Base-by-base conservation (phyloP, 257 asterid genomes). In the Agastache rugosa region DNA sequence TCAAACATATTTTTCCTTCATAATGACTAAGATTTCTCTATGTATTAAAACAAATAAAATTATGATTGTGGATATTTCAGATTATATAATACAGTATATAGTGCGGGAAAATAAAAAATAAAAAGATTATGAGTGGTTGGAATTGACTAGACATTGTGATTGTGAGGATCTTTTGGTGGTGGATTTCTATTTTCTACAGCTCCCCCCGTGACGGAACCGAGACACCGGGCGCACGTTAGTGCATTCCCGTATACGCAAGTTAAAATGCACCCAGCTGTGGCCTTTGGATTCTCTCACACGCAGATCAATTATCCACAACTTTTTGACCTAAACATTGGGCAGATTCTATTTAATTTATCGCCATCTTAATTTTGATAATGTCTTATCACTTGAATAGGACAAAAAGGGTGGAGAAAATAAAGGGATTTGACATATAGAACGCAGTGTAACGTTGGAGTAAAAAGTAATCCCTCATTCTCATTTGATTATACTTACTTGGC, bases 221-320 rank as follows among this genome's bases (percentile, higher is more conserved):
- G 37, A n/a, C 23, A 1, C 31, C 0, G 4, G 14, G 76, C 76
- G 76, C 59, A 58, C 31, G 22, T 27, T 72, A 59, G 76, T 34
- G 19, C 10, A 42, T 44, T 19, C 59, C 12, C 15, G 8, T 50
- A n/a, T 5, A 0, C 19, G 34, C 48, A 3, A 3, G 2, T 7
- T 11, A 67, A 56, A 42, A 48, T 67, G 69, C 79, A 20, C 63
- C 74, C 23, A 19, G 6, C 44, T 2, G 35, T 6, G 11, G 37
- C 62, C 63, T 29, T 75, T 59, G 70, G 79, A 75, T 75, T 68
- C 75, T 55, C 41, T 29, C 69, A 47, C 55, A 58, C 67, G 69
- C 55, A 9, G 19, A 31, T 44, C 56, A 29, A 66, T 67, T 56
- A 75, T 44, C 34, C 51, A 11, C 56, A 7, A 14, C 62, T 58